Evolutionary conservation across 768 basidiomycete genomes (phyloP).

Genomic region (Phanerochaete sordida): DNA sequence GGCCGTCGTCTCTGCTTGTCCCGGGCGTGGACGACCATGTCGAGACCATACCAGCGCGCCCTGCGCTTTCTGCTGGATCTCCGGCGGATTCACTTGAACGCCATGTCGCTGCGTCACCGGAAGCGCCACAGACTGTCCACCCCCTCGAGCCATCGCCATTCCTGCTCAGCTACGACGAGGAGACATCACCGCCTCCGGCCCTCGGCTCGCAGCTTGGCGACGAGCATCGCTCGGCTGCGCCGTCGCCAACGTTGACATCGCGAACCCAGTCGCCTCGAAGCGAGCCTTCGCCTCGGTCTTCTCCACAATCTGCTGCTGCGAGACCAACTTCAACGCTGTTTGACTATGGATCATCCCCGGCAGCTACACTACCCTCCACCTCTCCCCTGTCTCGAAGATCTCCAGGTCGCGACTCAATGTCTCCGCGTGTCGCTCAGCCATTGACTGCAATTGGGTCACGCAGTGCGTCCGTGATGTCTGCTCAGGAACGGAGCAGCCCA

Average conservation of each 20-base stretch:
- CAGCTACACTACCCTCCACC: neutral
- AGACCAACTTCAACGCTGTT: neutral
- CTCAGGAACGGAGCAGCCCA: no score
- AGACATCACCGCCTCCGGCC: neutral
- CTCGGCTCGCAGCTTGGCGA: neutral
- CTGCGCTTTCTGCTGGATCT: neutral
- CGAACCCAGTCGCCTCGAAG: neutral
- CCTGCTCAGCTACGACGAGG: neutral
- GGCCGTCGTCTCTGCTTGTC: neutral
- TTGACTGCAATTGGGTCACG: no score
- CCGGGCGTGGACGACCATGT: neutral
- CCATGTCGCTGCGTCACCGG: neutral
- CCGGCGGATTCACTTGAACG: neutral
- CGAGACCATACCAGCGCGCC: neutral
- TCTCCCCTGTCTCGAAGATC: neutral
- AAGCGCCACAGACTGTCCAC: neutral
- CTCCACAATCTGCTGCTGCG: neutral
- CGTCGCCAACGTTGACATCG: no score
- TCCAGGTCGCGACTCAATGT: neutral
- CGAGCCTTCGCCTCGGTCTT: neutral
- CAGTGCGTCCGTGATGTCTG: no score
- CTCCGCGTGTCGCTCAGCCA: no score
- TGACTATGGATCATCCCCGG: neutral
- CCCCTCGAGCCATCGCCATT: neutral
- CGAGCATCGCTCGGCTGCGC: neutral